phyloP scores from a whole-genome alignment of 768 basidiomycete genomes.

The Favolaschia claudopus region DNA sequence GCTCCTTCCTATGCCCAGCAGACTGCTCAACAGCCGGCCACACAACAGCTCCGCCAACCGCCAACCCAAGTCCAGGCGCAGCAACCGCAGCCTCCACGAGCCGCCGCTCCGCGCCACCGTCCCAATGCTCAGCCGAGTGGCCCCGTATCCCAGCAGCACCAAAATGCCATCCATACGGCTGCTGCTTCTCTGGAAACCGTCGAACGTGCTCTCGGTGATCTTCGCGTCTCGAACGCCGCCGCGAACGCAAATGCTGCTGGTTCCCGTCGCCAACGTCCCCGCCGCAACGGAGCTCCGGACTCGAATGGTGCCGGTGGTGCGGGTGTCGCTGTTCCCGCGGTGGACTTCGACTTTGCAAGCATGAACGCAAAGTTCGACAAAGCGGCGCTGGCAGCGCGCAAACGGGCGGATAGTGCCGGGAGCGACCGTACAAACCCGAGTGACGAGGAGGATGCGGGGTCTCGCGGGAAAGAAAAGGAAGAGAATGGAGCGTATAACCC shows the following conservation, averaged over 20 bases:
- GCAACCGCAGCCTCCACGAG: slow-evolving; percentile 31
- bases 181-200: slow-evolving; percentile 77
- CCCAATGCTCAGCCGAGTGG: slow-evolving; percentile 25
- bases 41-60: slow-evolving; percentile 8
- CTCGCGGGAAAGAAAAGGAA: slow-evolving; percentile 43
- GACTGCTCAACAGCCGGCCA: slow-evolving; percentile 14
- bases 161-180: slow-evolving; percentile 71
- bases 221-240: slow-evolving; percentile 48
- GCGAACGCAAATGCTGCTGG: slow-evolving; percentile 16
- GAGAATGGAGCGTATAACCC: slow-evolving; percentile 72
- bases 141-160: slow-evolving; percentile 30
- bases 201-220: slow-evolving; percentile 60
- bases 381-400: slow-evolving; percentile 52
- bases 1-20: slow-evolving; percentile 25
- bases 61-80: slow-evolving; percentile 2
- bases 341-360: slow-evolving; percentile 84
- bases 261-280: slow-evolving; percentile 13
- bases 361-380: slow-evolving; percentile 87
- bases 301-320: background rate
- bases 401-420: slow-evolving; percentile 27
- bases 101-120: slow-evolving; percentile 39
- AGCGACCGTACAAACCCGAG: slow-evolving; percentile 37
- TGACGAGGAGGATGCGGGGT: slow-evolving; percentile 35
- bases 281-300: background rate
- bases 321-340: slow-evolving; percentile 54